Evolutionary conservation across 2,329 filamentous ascomycete species (phyloP), one percentile per base, ranked within the genome.

Genomic region (Diaporthe aspalathi): DNA sequence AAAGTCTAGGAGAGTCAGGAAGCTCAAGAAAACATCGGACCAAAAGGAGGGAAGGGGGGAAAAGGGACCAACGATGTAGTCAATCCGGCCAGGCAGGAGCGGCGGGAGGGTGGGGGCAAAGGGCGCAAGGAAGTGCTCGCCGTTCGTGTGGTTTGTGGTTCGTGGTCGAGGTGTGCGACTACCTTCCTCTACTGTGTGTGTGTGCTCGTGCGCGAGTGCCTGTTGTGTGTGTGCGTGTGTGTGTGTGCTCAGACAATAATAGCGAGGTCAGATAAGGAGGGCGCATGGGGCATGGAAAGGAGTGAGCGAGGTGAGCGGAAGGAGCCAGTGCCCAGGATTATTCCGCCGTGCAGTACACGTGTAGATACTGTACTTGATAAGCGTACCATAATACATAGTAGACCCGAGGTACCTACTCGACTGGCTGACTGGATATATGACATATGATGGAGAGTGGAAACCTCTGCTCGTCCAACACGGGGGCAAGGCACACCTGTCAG

Each of bases 41-140:
- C 27, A 27, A 57, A 27, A 68, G 20, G 24, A 20, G 32, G 9
- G 32, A 35, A 9, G 32, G 32, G 9, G 32, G 12, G 3, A 12
- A 47, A 29, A 24, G 22, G 49, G 27, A 38, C 2, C 29, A 16
- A 60, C 14, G 52, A n/a, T n/a, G n/a, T n/a, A n/a, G n/a, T n/a
- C n/a, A n/a, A n/a, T n/a, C n/a, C 66, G 49, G 50, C 29, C 66
- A 38, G 66, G 43, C 45, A 65, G 45, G 45, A 50, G 43, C 56
- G 45, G 45, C 14, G 45, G 14, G 45, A 27, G 29, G 29, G 29
- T 50, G 60, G 60, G 60, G 60, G 60, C 60, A 29, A 32, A 27
- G 43, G 57, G 43, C 57, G 57, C 27, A 49, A 49, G 11, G 43
- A n/a, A 49, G 57, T 63, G 32, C n/a, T n/a, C n/a, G n/a, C n/a